Percentiles rank a stretch among this genome's conserved stretches.
Evolutionary conservation across 2,329 filamentous ascomycete species (phyloP).

Genomic region (Fusarium sp.): DNA sequence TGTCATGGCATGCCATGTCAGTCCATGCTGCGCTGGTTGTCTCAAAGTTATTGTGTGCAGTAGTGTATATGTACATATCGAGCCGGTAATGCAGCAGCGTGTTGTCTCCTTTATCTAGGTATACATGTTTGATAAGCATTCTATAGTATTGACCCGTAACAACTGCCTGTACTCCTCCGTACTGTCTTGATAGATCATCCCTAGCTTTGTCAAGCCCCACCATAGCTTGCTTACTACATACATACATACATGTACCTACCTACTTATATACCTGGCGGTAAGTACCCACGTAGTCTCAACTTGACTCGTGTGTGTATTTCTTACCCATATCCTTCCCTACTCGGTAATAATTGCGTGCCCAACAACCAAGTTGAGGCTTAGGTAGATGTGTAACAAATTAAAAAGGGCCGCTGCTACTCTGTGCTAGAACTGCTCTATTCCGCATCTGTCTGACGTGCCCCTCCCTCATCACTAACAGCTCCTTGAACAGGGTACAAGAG

Average conservation of each 20-base stretch:
- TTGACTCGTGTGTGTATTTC: not conserved
- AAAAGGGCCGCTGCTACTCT: conserved; percentile 6
- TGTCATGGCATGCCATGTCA: no score
- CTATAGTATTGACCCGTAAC: not conserved
- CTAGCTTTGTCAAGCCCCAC: conserved; percentile 5
- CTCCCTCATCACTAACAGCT: conserved; percentile 30
- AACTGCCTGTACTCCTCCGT: not conserved
- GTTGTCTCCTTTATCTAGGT: not conserved
- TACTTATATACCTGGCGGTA: not conserved
- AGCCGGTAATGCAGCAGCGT: not conserved
- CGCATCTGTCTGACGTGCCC: conserved; percentile 37
- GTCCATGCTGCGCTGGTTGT: no score
- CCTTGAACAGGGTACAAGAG: not conserved
- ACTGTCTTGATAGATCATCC: no score
- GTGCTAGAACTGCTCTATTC: conserved; percentile 26
- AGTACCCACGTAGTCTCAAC: conserved; percentile 1
- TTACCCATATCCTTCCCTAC: not conserved
- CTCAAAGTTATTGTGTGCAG: not conserved
- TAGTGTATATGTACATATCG: not conserved
- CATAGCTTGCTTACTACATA: not conserved
- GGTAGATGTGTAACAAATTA: no score
- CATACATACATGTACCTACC: no score
- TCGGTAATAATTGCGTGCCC: conserved; percentile 1
- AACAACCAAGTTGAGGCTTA: conserved; percentile 6
- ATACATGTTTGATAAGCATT: not conserved